Base-by-base conservation (phyloP, 306 rosid species). In the Sicyos baderoa region DNA sequence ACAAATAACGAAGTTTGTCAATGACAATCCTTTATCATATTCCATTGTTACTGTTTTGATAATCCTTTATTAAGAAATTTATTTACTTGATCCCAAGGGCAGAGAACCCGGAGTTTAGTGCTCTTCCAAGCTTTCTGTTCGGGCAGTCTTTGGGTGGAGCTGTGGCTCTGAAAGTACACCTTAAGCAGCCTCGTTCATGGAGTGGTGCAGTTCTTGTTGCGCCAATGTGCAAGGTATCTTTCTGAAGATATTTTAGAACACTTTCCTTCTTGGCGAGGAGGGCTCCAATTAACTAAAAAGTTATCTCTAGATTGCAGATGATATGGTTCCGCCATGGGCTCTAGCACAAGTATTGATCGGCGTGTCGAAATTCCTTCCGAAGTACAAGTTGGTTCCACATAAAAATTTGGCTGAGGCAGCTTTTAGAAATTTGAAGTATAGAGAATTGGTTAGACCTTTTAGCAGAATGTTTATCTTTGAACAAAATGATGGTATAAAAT, bases 111-210 rank as follows among this genome's bases (percentile, higher is more conserved):
- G 84, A 80, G 69, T 85, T 82, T 59, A n/a, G 14, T 48, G 74
- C 78, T 60, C 85, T 90, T 78, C 96, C 89, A 40, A 83, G 84
- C 80, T 93, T 90, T 78, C 87, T 90, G 62, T 85, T 93, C 66
- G 99, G 97, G 66, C 80, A 89, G 78, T 93, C 99, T 23, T 23
- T 93, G 94, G 99, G 97, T 67, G 99, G 97, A 79, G 99, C 99
- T 71, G 90, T 93, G 74, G 87, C 87, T 57, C 75, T 93, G 57
- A 88, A 88, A 82, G 72, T 79, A 16, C 97, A 93, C 81, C 75
- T 86, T 53, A 93, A 93, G 74, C 94, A 89, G 65, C 94, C 96
- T 48, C 82, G 64, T 55, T 86, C 76, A 11, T 90, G 99, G 99
- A 82, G 71, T 67, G 99, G 99, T 15, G 99, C 99, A 35, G 15